Percentiles rank a stretch among this genome's conserved stretches.
Conservation (phyloP, 2,329 filamentous ascomycete species). For the Cytospora schulzeri region DNA sequence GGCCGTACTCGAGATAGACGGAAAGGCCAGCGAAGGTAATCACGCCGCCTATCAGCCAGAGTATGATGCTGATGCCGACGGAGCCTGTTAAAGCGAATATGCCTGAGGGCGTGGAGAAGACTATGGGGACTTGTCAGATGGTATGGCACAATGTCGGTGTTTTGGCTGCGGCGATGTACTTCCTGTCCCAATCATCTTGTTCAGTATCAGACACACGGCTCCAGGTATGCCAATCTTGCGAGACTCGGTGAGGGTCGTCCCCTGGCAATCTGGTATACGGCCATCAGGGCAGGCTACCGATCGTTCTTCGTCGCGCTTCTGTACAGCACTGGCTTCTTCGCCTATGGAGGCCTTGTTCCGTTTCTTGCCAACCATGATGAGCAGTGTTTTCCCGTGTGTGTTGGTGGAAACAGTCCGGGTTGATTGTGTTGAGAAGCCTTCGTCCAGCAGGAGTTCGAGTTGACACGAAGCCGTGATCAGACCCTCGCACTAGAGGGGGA, state of each 20-base stretch:
- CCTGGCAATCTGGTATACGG: conserved; percentile 32
- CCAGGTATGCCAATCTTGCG: conserved; percentile 56
- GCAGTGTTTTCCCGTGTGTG: background rate
- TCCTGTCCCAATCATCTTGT: conserved; percentile 62
- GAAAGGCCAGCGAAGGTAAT: conserved; percentile 61
- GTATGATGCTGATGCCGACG: conserved; percentile 48
- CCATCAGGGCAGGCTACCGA: background rate
- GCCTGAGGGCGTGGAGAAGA: conserved; percentile 57
- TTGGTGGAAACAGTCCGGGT: no score
- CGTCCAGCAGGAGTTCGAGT: background rate
- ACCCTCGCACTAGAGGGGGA: background rate
- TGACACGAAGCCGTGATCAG: background rate
- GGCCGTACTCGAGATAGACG: conserved; percentile 65
- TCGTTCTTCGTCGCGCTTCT: background rate
- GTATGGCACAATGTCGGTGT: background rate
- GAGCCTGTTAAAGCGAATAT: conserved; percentile 56
- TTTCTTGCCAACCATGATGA: conserved; percentile 15
- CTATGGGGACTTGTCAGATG: background rate
- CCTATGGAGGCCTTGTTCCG: background rate
- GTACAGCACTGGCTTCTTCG: background rate
- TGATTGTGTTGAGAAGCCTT: no score
- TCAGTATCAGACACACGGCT: conserved; percentile 57
- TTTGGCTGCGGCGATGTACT: conserved; percentile 43
- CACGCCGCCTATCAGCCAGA: conserved; percentile 45
- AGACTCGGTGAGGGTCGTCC: conserved; percentile 43